Percentiles rank a stretch among this genome's conserved stretches.
Conservation (phyloP, 73 alveolate species). For the Paramecium biaurelia region DNA sequence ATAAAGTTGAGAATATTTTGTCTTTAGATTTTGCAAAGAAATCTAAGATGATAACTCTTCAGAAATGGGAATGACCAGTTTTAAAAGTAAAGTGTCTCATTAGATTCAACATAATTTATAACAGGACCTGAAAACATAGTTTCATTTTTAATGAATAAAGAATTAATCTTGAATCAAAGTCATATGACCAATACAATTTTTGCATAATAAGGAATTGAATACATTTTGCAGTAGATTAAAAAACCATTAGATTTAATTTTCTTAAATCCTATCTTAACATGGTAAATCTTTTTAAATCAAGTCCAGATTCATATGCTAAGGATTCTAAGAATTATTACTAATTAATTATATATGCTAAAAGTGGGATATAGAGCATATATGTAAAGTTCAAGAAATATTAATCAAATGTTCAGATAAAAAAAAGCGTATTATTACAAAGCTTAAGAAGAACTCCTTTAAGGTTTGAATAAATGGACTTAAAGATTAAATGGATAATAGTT, state of each 20-base stretch:
- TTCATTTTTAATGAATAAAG: neutral
- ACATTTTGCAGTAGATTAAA: neutral
- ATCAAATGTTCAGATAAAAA: neutral
- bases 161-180: neutral
- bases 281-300: constrained; percentile 10
- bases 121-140: neutral
- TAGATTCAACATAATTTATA: neutral
- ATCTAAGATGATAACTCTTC: neutral
- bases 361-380: neutral
- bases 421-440: neutral
- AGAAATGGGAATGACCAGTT: constrained; percentile 13
- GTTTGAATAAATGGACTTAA: constrained; percentile 12
- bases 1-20: neutral
- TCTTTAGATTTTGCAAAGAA: neutral
- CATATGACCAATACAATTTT: neutral
- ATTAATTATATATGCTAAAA: neutral
- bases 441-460: neutral
- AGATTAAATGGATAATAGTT: constrained; percentile 12
- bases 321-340: constrained; percentile 13
- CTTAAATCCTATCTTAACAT: neutral
- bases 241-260: constrained; percentile 33
- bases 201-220: constrained; percentile 34
- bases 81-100: constrained; percentile 35
- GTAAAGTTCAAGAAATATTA: neutral
- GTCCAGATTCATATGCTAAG: neutral